These are phyloP conservation scores for Trichoderma sp. DNA, from an alignment of 2,329 filamentous ascomycete genomes.

Conservation along the genomic window DNA sequence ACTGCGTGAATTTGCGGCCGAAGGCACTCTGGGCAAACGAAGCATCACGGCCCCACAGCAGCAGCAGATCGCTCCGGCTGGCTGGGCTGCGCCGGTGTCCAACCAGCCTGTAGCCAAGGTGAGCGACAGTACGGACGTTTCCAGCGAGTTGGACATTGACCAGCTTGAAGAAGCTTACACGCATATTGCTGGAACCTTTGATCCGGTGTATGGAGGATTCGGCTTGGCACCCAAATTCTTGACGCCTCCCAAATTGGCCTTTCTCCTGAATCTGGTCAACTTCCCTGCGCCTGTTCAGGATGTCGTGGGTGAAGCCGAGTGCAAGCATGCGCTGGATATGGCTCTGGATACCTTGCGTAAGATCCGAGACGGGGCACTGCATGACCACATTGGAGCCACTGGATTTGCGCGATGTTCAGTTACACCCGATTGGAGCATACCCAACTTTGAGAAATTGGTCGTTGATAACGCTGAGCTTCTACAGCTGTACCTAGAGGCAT, in stretches of 20 bases:
- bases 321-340: slow-evolving; percentile 73
- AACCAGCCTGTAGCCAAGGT: slow-evolving; percentile 30
- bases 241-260: slow-evolving; percentile 80
- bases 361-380: slow-evolving; percentile 61
- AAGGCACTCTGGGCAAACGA: slow-evolving; percentile 68
- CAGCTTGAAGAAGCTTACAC: slow-evolving; percentile 86
- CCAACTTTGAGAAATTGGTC: slow-evolving; percentile 97
- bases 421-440: slow-evolving; percentile 88
- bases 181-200: slow-evolving; percentile 79
- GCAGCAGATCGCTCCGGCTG: slow-evolving; percentile 35
- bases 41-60: slow-evolving; percentile 37
- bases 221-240: slow-evolving; percentile 82
- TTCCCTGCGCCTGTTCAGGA: slow-evolving; percentile 75
- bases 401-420: slow-evolving; percentile 77
- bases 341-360: slow-evolving; percentile 76
- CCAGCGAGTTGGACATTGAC: slow-evolving; percentile 82
- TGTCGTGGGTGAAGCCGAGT: slow-evolving; percentile 83
- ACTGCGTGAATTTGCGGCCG: slow-evolving; percentile 82
- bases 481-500: slow-evolving; percentile 82
- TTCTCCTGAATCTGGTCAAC: slow-evolving; percentile 72
- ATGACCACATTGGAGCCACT: slow-evolving; percentile 56
- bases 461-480: slow-evolving; percentile 89
- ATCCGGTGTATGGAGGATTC: slow-evolving; percentile 78
- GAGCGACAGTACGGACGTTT: slow-evolving; percentile 38
- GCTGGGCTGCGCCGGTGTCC: slow-evolving; percentile 37